Percentiles rank a stretch among this genome's conserved stretches.
Conservation (phyloP, 139 green algal species). For the Pleodorina starrii region DNA sequence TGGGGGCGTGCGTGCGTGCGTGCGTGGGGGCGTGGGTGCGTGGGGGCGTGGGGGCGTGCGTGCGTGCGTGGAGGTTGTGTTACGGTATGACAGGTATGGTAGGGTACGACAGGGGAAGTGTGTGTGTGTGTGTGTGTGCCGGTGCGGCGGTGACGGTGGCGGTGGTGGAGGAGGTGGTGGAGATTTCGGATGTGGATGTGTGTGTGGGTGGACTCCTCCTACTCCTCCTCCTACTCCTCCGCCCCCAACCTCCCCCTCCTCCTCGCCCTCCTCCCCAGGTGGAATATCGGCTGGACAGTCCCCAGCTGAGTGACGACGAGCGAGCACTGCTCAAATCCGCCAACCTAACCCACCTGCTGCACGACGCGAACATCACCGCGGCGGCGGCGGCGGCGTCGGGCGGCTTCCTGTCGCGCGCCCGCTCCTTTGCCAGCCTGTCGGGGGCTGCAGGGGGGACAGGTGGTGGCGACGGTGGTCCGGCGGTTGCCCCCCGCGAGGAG, state of each 20-base stretch:
- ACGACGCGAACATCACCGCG: conserved; percentile 22
- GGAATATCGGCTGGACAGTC: conserved; percentile 40
- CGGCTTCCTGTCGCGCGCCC: not conserved
- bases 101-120: too few relatives aligned
- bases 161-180: too few relatives aligned
- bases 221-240: not conserved
- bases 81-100: too few relatives aligned
- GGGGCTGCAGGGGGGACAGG: not conserved
- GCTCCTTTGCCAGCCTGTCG: conserved; percentile 24
- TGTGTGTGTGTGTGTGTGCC: too few relatives aligned
- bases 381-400: conserved; percentile 17
- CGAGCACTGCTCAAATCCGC: conserved; percentile 22
- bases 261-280: not conserved
- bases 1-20: too few relatives aligned
- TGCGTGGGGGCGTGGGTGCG: too few relatives aligned
- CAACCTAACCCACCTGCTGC: not conserved
- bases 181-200: too few relatives aligned
- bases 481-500: conserved; percentile 32
- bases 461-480: not conserved
- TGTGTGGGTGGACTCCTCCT: too few relatives aligned
- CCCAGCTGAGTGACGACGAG: conserved; percentile 36
- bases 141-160: too few relatives aligned
- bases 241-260: not conserved
- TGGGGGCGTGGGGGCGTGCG: too few relatives aligned
- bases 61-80: too few relatives aligned